phyloP scores from a whole-genome alignment of 371 early-diverging fungal genomes.

The Mortierella sp. region DNA sequence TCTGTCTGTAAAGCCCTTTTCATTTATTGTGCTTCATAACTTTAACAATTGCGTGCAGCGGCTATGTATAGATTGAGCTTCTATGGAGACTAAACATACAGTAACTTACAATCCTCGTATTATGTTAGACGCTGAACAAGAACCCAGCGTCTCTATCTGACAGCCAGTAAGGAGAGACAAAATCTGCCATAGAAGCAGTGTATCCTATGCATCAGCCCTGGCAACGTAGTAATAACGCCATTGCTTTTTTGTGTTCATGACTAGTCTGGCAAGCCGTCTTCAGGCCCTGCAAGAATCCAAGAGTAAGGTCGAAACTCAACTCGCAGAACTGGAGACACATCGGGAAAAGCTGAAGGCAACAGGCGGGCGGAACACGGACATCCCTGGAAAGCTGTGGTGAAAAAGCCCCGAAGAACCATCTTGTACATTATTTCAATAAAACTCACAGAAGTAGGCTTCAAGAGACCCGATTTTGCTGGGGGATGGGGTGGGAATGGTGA shows the following conservation, averaged over 20 bases:
- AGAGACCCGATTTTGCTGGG: no score
- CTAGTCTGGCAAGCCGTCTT: conserved; percentile 27
- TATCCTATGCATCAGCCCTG: no score
- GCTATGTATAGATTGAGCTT: background rate
- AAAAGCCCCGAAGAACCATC: background rate
- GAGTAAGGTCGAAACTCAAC: conserved; percentile 27
- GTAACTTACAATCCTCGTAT: background rate
- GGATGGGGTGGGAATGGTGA: no score
- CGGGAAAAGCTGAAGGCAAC: conserved; percentile 19
- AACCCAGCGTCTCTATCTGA: conserved; percentile 39
- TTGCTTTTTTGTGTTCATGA: background rate
- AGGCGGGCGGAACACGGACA: conserved; percentile 21
- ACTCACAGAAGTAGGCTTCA: no score
- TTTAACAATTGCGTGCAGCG: background rate
- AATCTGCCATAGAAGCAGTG: background rate
- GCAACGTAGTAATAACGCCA: no score
- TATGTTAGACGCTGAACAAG: conserved; percentile 20
- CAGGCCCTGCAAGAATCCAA: conserved; percentile 36
- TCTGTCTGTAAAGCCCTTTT: conserved; percentile 8
- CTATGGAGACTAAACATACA: background rate
- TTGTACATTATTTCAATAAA: background rate
- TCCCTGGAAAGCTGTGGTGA: conserved; percentile 43
- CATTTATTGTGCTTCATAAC: background rate
- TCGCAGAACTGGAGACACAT: conserved; percentile 39
- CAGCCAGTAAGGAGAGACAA: conserved; percentile 17